Conservation (phyloP, 2,329 filamentous ascomycete species). For the Ophiocordyceps camponoti-leonardi region DNA sequence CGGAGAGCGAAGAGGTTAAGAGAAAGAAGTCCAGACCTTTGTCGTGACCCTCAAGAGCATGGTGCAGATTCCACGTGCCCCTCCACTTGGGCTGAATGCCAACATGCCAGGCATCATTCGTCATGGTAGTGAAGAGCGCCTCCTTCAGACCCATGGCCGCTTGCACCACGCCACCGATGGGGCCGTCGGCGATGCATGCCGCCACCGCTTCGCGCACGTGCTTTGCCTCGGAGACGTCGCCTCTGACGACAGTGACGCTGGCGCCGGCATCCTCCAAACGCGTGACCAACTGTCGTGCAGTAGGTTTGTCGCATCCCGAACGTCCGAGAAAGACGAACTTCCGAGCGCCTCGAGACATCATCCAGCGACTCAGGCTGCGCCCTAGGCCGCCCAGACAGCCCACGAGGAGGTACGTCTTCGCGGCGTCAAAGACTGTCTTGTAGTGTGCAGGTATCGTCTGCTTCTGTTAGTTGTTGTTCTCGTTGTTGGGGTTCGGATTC, state of each 20-base stretch:
- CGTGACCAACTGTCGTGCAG: constrained; percentile 6
- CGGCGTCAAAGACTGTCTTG: constrained; percentile 1
- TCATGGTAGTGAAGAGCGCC: constrained; percentile 9
- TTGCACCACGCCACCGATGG: constrained; percentile 15
- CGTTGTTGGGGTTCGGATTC: too few species aligned
- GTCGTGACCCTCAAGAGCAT: constrained; percentile 4
- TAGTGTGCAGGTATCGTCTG: constrained; percentile 1
- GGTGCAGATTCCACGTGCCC: constrained; percentile 10
- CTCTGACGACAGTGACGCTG: constrained; percentile 7
- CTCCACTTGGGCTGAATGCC: constrained; percentile 9
- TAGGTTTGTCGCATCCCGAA: constrained; percentile 9
- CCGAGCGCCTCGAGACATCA: constrained; percentile 10
- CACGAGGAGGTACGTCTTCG: constrained; percentile 6
- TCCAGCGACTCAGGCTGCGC: constrained; percentile 13
- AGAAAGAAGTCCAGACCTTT: constrained; percentile 14
- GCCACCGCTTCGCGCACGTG: constrained; percentile 5
- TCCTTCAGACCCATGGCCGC: constrained; percentile 15
- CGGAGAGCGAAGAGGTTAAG: constrained; percentile 9
- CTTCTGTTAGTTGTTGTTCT: neutral
- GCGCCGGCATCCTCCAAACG: constrained; percentile 7
- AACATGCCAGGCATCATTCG: constrained; percentile 7
- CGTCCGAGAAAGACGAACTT: constrained; percentile 12
- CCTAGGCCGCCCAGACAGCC: constrained; percentile 14
- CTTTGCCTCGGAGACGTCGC: constrained; percentile 5
- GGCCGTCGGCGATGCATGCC: neutral